Evolutionary conservation across 78 protist species (phyloP).

Genomic region (Dictyostelium firmibasis): DNA sequence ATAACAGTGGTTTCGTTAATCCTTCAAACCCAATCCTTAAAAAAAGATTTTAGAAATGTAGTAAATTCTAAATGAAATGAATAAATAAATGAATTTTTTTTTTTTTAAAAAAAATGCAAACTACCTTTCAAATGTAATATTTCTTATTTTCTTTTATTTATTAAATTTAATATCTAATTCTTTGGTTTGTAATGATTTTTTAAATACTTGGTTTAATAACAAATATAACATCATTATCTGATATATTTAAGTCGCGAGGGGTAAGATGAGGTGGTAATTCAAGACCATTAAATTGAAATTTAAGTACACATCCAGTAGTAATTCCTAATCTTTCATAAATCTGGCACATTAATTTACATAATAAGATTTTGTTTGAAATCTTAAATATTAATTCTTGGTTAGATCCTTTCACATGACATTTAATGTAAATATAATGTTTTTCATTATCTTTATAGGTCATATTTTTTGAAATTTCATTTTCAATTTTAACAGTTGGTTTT

Average conservation of each 20-base stretch:
- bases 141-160: no score
- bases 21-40: background rate
- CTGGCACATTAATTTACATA: background rate
- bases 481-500: background rate
- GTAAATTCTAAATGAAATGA: background rate
- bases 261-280: background rate
- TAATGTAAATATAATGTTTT: background rate
- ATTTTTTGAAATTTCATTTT: background rate
- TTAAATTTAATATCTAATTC: no score
- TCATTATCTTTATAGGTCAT: background rate
- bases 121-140: no score
- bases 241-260: background rate
- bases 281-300: background rate
- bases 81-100: no score
- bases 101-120: no score
- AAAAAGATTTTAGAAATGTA: background rate
- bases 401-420: background rate
- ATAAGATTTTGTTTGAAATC: background rate
- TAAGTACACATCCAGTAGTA: background rate
- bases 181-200: background rate
- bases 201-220: background rate
- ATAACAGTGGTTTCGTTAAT: background rate
- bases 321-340: background rate
- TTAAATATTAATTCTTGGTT: background rate
- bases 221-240: background rate